phyloP scores from a whole-genome alignment of 179 eudicot species.

The Silene vulgaris region DNA sequence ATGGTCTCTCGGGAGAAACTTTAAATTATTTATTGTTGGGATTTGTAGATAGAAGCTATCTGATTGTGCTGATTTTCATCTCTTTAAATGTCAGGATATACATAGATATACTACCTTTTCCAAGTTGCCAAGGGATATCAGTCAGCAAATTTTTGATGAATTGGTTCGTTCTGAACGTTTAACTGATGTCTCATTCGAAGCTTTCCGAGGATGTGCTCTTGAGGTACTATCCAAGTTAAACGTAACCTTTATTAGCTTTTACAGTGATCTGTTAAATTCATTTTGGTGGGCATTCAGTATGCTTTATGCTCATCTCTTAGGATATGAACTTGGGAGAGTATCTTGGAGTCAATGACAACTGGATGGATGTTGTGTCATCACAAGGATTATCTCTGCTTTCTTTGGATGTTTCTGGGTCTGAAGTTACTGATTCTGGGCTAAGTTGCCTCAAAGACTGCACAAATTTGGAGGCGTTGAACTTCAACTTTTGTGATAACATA shows the following conservation, averaged over 20 bases:
- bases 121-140: slow-evolving; percentile 70
- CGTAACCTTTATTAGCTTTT: not conserved
- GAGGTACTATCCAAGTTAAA: slow-evolving; percentile 34
- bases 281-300: slow-evolving; percentile 3
- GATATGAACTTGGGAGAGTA: slow-evolving; percentile 59
- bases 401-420: slow-evolving; percentile 60
- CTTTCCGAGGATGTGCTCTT: slow-evolving; percentile 71
- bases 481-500: slow-evolving; percentile 54
- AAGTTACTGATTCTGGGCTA: slow-evolving; percentile 60
- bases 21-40: not conserved
- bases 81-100: slow-evolving; percentile 41
- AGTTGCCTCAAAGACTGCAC: slow-evolving; percentile 47
- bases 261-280: not conserved
- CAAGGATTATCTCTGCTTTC: slow-evolving; percentile 67
- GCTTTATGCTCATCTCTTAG: slow-evolving; percentile 29
- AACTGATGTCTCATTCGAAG: slow-evolving; percentile 40
- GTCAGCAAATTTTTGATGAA: slow-evolving; percentile 64
- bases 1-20: too few species aligned
- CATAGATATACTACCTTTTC: slow-evolving; percentile 45
- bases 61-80: slow-evolving; percentile 6
- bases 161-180: slow-evolving; percentile 49
- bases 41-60: slow-evolving; percentile 1
- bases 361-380: slow-evolving; percentile 72
- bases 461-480: slow-evolving; percentile 47
- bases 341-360: slow-evolving; percentile 53